Conservation (phyloP, 805 yeast species). For the Ogataea angusta region DNA sequence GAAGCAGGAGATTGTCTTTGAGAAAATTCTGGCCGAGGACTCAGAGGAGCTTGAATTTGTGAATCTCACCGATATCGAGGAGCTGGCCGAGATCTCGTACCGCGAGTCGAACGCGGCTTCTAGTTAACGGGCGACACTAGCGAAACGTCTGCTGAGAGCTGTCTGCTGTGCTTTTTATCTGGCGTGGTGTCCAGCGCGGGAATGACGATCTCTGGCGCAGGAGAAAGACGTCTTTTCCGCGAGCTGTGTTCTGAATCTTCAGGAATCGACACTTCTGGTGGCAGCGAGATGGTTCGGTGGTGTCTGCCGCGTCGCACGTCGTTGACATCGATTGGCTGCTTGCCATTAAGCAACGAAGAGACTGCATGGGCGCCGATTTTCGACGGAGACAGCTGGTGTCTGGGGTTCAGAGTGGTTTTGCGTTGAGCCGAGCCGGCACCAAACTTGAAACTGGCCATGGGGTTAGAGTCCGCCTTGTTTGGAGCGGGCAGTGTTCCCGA, state of each 20-base stretch:
- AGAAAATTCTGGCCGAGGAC: constrained; percentile 46
- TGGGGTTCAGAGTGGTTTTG: constrained; percentile 16
- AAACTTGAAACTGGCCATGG: constrained; percentile 30
- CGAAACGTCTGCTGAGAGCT: constrained; percentile 9
- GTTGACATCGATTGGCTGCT: constrained; percentile 23
- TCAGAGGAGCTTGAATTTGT: constrained; percentile 41
- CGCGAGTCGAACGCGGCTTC: constrained; percentile 1
- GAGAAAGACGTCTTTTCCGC: constrained; percentile 14
- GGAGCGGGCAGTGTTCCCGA: background rate
- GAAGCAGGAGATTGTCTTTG: constrained; percentile 53
- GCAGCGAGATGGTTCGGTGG: constrained; percentile 40
- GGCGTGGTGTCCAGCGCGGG: constrained; percentile 10
- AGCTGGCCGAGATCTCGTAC: constrained; percentile 50
- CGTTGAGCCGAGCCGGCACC: constrained; percentile 26
- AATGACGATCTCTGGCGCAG: constrained; percentile 9
- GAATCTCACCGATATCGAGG: constrained; percentile 54
- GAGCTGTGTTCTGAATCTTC: constrained; percentile 20
- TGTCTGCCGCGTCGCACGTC: constrained; percentile 32
- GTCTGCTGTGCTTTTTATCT: constrained; percentile 6
- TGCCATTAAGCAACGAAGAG: constrained; percentile 36
- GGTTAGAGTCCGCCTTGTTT: constrained; percentile 8
- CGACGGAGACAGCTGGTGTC: constrained; percentile 37
- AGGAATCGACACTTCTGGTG: constrained; percentile 35
- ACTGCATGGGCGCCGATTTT: constrained; percentile 73
- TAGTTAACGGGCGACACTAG: constrained; percentile 8